Evolutionary conservation across 2,329 filamentous ascomycete genomes (phyloP).

Genomic region (Ilyonectria robusta): DNA sequence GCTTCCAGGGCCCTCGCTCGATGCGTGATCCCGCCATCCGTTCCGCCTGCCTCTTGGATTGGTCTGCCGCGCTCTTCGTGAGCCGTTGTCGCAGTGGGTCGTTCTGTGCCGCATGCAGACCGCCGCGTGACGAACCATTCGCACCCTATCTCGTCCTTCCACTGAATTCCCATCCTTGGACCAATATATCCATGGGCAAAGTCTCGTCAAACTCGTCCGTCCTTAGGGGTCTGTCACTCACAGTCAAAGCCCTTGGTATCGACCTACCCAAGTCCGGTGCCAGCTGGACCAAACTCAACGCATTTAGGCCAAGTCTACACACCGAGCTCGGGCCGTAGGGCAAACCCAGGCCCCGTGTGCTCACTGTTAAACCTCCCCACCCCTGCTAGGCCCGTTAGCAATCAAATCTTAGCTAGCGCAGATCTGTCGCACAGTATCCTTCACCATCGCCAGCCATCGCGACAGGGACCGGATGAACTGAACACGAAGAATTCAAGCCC

Average conservation of each 20-base stretch:
- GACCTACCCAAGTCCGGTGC: constrained; percentile 26
- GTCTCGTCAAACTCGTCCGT: constrained; percentile 16
- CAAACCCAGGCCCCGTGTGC: constrained; percentile 22
- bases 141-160: constrained; percentile 29
- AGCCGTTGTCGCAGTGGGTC: constrained; percentile 45
- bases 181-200: constrained; percentile 23
- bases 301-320: constrained; percentile 28
- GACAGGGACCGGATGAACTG: constrained; percentile 40
- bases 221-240: constrained; percentile 9
- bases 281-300: constrained; percentile 34
- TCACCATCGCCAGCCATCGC: constrained; percentile 27
- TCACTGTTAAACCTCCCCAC: constrained; percentile 34
- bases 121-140: constrained; percentile 48
- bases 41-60: constrained; percentile 27
- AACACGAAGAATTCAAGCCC: constrained; percentile 42
- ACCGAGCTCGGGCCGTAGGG: constrained; percentile 31
- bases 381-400: constrained; percentile 39
- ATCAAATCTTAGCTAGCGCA: constrained; percentile 49
- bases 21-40: constrained; percentile 39
- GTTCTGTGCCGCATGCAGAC: constrained; percentile 46
- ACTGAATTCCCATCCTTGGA: constrained; percentile 31
- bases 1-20: constrained; percentile 27
- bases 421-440: constrained; percentile 48
- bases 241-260: constrained; percentile 20
- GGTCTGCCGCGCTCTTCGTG: constrained; percentile 28